Percentiles rank a stretch among this genome's conserved stretches.
Conservation (phyloP, 257 asterid genomes). For the Fraxinus cuspidata region DNA sequence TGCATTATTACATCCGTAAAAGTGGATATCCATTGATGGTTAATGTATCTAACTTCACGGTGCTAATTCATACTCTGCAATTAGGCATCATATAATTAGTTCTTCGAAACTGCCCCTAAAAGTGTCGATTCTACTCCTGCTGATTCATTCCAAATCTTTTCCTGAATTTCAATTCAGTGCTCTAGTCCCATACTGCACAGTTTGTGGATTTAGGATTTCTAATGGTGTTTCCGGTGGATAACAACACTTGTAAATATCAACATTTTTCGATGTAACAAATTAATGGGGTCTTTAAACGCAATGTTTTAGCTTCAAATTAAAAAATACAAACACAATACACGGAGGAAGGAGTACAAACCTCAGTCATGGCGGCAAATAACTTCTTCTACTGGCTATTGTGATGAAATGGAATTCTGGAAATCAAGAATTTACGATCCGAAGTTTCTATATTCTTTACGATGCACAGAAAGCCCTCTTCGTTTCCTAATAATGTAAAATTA, state of each 20-base stretch:
- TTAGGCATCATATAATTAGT: background rate
- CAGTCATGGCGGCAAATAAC: slow-evolving; percentile 73
- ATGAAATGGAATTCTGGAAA: slow-evolving; percentile 3
- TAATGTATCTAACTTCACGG: background rate
- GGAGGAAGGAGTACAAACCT: slow-evolving; percentile 44
- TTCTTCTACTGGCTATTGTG: slow-evolving; percentile 19
- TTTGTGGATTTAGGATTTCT: background rate
- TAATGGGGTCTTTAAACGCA: background rate
- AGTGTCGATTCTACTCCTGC: background rate
- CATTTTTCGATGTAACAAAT: background rate
- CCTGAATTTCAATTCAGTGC: background rate
- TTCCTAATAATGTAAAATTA: background rate
- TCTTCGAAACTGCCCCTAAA: background rate
- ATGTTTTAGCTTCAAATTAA: slow-evolving; percentile 9
- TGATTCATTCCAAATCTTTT: slow-evolving; percentile 10
- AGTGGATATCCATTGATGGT: background rate
- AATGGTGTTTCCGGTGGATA: background rate
- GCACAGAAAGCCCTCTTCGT: background rate
- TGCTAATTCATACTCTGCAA: background rate
- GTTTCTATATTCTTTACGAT: slow-evolving; percentile 15
- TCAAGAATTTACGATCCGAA: slow-evolving; percentile 12
- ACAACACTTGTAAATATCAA: background rate
- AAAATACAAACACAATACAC: background rate
- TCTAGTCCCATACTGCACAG: background rate
- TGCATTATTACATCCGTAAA: slow-evolving; percentile 14